These are phyloP conservation scores for Plasmodium gallinaceum DNA, from an alignment of 169 alveolate genomes.

Conservation along the genomic window DNA sequence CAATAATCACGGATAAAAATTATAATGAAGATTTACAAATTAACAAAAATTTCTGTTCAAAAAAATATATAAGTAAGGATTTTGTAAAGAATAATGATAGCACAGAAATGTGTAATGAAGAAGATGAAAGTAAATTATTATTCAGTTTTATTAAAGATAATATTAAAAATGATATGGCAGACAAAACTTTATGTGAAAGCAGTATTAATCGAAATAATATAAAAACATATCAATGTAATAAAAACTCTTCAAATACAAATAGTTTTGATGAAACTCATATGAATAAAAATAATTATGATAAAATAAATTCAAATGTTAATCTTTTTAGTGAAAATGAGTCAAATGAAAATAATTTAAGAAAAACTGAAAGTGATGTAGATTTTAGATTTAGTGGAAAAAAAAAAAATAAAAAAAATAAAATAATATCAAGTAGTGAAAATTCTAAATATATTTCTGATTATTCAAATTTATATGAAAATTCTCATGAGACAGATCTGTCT, in stretches of 20 bases:
- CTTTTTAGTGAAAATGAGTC: slow-evolving; percentile 32
- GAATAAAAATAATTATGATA: neutral
- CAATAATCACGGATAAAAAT: neutral
- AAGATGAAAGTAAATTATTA: neutral
- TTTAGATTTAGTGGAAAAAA: neutral
- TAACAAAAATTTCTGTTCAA: neutral
- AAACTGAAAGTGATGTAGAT: neutral
- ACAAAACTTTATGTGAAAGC: neutral
- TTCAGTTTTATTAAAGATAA: neutral
- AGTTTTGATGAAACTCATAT: neutral
- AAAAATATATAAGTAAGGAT: neutral
- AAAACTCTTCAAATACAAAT: neutral
- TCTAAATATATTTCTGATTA: slow-evolving; percentile 4
- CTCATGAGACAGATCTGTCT: slow-evolving; percentile 4
- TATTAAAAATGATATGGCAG: neutral
- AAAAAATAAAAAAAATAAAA: neutral
- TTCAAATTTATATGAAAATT: neutral
- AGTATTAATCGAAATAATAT: neutral
- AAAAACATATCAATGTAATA: neutral
- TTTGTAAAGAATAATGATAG: neutral
- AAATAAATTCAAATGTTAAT: neutral
- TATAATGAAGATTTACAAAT: neutral
- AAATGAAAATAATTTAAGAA: too few relatives aligned
- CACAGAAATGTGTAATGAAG: neutral
- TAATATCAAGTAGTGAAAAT: slow-evolving; percentile 1